These are phyloP conservation scores for Escovopsis sp. DNA, from an alignment of 2,329 filamentous ascomycete genomes.

Conservation along the genomic window DNA sequence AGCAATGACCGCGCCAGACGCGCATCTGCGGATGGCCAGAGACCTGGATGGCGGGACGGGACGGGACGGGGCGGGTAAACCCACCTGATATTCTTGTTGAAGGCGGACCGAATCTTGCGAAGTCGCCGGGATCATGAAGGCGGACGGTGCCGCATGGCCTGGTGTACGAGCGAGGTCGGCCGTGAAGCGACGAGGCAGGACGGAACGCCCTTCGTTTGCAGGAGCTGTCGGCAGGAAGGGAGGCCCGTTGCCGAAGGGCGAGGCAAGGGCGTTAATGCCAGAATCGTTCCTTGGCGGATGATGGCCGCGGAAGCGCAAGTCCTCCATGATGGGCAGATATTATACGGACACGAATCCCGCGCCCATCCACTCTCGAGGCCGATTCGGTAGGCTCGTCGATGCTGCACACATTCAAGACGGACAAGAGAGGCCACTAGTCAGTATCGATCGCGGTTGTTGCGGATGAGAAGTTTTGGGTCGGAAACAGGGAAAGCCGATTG, in stretches of 20 bases:
- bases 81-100: conserved; percentile 32
- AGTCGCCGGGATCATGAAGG: conserved; percentile 35
- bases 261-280: conserved; percentile 58
- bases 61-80: conserved; percentile 8
- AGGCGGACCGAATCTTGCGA: conserved; percentile 29
- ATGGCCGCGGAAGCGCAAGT: conserved; percentile 63
- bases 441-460: conserved; percentile 2
- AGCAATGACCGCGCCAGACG: neutral
- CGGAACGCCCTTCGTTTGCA: conserved; percentile 55
- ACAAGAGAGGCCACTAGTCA: conserved; percentile 15
- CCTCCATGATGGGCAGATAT: conserved; percentile 44
- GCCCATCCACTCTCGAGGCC: conserved; percentile 23
- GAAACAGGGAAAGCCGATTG: conserved; percentile 12
- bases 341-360: conserved; percentile 28
- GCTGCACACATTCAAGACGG: conserved; percentile 22
- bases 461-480: conserved; percentile 7
- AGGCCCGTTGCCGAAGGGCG: conserved; percentile 54
- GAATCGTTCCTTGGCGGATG: conserved; percentile 64
- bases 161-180: conserved; percentile 46
- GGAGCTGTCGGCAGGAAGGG: conserved; percentile 37
- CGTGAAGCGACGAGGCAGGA: conserved; percentile 82
- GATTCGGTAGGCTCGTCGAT: conserved; percentile 14
- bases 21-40: too few species aligned
- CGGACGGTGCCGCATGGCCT: conserved; percentile 63
- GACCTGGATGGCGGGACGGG: neutral